Conservation (phyloP, 164 flowering plant genomes). For the Chimonanthus salicifolius region DNA sequence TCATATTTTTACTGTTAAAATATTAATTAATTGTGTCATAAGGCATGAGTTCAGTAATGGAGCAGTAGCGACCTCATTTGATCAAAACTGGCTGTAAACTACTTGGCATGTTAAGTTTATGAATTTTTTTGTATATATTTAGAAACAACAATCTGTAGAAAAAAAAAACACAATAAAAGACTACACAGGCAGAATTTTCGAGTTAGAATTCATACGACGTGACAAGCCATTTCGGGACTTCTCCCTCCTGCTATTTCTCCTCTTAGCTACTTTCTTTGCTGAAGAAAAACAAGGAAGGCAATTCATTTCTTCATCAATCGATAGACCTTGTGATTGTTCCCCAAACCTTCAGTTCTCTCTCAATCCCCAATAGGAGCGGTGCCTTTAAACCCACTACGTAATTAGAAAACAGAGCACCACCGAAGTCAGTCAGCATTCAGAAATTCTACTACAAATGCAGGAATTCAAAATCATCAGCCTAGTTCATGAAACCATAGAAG, state of each 20-base stretch:
- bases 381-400: not conserved
- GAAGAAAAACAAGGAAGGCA: constrained; percentile 63
- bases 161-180: not conserved
- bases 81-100: not conserved
- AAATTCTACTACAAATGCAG: not conserved
- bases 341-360: not conserved
- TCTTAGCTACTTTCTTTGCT: constrained; percentile 27
- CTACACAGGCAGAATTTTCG: not conserved
- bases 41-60: not conserved
- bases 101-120: no score
- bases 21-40: not conserved
- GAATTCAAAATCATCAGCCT: not conserved
- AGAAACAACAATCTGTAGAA: no score
- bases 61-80: not conserved
- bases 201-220: constrained; percentile 2
- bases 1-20: not conserved
- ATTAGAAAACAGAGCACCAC: not conserved
- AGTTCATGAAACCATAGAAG: not conserved
- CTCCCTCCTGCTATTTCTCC: constrained; percentile 5
- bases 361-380: not conserved
- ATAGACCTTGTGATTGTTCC: not conserved
- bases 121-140: no score
- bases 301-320: constrained; percentile 28
- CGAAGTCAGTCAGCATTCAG: not conserved
- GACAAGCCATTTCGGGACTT: not conserved